Conservation (phyloP, 305 asterid species). For the Petunia hybrid region DNA sequence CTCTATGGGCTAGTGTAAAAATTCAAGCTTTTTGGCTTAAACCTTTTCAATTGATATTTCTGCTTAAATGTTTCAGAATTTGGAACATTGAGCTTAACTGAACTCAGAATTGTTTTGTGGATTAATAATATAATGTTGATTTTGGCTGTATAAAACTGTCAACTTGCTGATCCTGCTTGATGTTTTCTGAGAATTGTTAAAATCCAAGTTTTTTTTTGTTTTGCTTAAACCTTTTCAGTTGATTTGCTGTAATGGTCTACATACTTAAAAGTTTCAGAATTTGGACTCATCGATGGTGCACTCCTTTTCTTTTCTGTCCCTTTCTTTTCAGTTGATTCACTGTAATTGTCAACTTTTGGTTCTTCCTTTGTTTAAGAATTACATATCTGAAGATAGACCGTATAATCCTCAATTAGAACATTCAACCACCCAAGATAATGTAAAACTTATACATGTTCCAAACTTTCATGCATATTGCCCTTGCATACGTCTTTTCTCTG, state of each 20-base stretch:
- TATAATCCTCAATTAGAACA: not conserved
- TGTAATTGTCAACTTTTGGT: not conserved
- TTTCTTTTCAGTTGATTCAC: not conserved
- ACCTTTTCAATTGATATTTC: not conserved
- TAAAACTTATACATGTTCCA: not conserved
- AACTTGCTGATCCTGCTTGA: no score
- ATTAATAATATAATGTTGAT: no score
- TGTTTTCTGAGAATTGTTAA: not conserved
- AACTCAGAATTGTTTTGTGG: not conserved
- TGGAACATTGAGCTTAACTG: not conserved
- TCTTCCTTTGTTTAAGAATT: slow-evolving; percentile 3
- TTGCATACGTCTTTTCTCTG: not conserved
- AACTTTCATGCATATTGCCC: not conserved
- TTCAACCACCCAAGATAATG: not conserved
- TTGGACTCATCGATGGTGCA: not conserved
- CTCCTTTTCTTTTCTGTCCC: not conserved
- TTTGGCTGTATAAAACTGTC: no score
- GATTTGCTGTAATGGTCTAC: not conserved
- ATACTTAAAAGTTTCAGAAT: not conserved
- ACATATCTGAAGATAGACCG: not conserved
- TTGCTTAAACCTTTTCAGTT: not conserved
- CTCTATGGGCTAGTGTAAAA: slow-evolving; percentile 9
- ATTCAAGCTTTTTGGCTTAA: not conserved
- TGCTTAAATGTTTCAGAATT: not conserved
- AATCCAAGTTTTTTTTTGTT: not conserved